These are phyloP conservation scores for Aspergillus nidulans DNA, from an alignment of 495 filamentous ascomycete species.

Conservation along the genomic window DNA sequence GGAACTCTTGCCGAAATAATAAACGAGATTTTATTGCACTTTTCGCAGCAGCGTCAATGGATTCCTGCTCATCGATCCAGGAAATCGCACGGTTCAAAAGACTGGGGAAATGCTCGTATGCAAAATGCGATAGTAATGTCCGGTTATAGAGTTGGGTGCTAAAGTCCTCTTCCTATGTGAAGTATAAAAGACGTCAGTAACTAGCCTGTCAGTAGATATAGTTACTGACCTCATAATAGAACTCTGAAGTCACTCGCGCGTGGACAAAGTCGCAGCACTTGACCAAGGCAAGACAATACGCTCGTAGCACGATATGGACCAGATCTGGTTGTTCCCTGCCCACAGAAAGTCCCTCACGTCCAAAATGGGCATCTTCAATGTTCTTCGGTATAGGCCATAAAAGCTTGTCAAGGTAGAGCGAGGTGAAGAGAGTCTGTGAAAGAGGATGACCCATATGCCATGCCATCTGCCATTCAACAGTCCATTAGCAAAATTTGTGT, in stretches of 20 bases:
- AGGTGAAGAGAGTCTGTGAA: constrained; percentile 93
- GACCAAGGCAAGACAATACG: constrained; percentile 81
- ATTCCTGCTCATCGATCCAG: constrained; percentile 45
- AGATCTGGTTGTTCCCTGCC: constrained; percentile 41
- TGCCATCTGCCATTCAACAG: constrained; percentile 62
- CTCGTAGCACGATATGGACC: constrained; percentile 64
- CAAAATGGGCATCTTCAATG: constrained; percentile 68
- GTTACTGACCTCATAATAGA: constrained; percentile 75
- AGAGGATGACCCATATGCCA: constrained; percentile 95
- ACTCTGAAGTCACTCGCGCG: constrained; percentile 64
- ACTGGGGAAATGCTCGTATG: constrained; percentile 50
- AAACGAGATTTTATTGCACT: constrained; percentile 61
- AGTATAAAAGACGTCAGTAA: constrained; percentile 4
- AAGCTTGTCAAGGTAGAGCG: constrained; percentile 82
- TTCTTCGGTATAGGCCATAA: constrained; percentile 63
- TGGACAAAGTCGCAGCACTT: constrained; percentile 82
- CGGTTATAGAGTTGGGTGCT: constrained; percentile 85
- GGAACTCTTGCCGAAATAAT: constrained; percentile 58
- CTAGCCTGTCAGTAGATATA: constrained; percentile 3
- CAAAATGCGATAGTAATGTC: constrained; percentile 62
- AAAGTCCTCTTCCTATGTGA: constrained; percentile 85
- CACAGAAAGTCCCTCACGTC: constrained; percentile 33
- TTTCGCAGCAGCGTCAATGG: constrained; percentile 47
- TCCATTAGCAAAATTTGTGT: constrained; percentile 23
- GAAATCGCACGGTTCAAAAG: constrained; percentile 56